Evolutionary conservation across 2,329 filamentous ascomycete genomes (phyloP), one percentile per base, ranked within the genome.

Genomic region (Thielaviopsis ethacetica): DNA sequence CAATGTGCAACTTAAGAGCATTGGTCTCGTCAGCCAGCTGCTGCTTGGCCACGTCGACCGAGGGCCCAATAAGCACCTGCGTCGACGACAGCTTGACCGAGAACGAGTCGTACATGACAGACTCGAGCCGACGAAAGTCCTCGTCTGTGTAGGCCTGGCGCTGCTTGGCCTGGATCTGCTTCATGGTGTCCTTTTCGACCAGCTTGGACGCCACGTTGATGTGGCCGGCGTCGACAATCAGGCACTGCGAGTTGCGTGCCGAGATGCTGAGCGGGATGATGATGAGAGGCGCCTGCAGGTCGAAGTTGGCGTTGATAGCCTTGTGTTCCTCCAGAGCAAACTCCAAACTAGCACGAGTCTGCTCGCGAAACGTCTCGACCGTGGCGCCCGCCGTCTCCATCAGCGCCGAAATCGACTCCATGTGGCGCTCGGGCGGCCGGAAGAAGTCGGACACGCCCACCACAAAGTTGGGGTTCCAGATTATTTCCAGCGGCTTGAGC

Each of bases 271-370:
- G 90, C 0, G 93, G 93, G 10, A 98, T 82, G 63, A 99, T 97
- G 64, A 99, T 94, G 1, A 99, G 80, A 41, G 93, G 93, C 0
- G 93, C 93, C 68, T 96, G 91, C 13, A 98, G 81, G 69, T 98
- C 93, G 51, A 99, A 77, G 65, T 97, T 89, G 15, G 91, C 91
- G 66, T 98, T 95, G 68, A 98, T 85, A 1, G 93, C 97, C 75
- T 95, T 97, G 76, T 98, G 93, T 68, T 98, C 94, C 66, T 96
- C 87, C 2, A 99, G 75, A 0, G 93, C 94, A 71, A 96, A 98
- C 70, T 98, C 91, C 38, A 99, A 80, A 26, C 93, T 91, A 55
- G 93, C 91, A 68, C 94, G 82, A 4, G 94, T 98, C 72, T 98
- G 94, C 69, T 97, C 91, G 38, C 94, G 82, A 61, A 98, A 77